Evolutionary conservation across 2,329 filamentous ascomycete species (phyloP).

Genomic region (Coniochaeta sp.): DNA sequence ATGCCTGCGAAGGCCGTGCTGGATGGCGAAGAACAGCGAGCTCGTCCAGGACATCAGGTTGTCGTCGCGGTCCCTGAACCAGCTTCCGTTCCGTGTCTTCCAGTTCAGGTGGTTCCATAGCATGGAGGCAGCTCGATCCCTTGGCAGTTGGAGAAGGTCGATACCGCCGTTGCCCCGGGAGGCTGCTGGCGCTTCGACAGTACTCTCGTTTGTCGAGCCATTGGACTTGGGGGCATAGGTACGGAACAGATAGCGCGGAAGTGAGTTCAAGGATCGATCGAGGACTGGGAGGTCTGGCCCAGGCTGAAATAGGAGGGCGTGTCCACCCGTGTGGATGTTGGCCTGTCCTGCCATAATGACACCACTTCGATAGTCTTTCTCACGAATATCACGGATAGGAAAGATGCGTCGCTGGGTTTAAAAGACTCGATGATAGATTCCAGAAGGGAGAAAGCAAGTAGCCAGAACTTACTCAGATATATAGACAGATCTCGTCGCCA

Average conservation of each 20-base stretch:
- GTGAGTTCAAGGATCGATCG: neutral
- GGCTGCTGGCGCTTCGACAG: neutral
- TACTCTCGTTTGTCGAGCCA: neutral
- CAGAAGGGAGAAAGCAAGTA: too few relatives aligned
- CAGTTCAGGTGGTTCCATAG: slow-evolving; percentile 1
- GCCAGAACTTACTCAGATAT: too few relatives aligned
- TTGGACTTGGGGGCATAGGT: neutral
- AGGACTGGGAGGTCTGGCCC: neutral
- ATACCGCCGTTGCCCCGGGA: neutral
- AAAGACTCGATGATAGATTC: too few relatives aligned
- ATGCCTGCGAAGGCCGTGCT: slow-evolving; percentile 1
- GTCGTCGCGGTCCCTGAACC: neutral
- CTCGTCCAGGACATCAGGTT: slow-evolving; percentile 3
- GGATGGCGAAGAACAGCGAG: neutral
- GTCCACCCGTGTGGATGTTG: neutral
- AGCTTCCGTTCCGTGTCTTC: neutral
- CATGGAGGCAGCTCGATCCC: neutral
- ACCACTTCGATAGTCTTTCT: too few relatives aligned
- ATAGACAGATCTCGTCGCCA: neutral
- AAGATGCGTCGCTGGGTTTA: too few relatives aligned
- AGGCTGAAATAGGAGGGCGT: neutral
- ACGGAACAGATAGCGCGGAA: neutral
- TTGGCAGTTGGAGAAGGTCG: neutral
- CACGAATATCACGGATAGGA: too few relatives aligned
- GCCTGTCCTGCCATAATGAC: neutral